phyloP scores from a whole-genome alignment of 2,329 filamentous ascomycete species.

The Albophoma yamanashiensis region DNA sequence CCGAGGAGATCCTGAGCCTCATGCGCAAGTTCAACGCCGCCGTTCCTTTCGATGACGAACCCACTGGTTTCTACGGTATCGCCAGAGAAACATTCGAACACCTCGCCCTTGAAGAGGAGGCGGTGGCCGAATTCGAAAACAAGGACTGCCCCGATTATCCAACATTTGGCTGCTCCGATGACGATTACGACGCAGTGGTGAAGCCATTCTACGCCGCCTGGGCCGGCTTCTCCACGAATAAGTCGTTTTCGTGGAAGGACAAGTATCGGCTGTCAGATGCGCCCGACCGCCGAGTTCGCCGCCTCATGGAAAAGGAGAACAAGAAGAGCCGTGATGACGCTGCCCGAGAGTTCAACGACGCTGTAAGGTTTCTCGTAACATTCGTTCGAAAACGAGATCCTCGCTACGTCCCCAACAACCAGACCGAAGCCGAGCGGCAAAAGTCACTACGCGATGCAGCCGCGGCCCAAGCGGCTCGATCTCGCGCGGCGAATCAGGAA shows the following conservation, averaged over 20 bases:
- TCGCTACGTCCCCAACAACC: constrained; percentile 65
- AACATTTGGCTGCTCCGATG: constrained; percentile 67
- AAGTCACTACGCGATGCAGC: constrained; percentile 67
- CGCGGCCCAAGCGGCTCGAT: constrained; percentile 73
- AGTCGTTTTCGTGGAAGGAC: constrained; percentile 86
- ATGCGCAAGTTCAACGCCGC: constrained; percentile 72
- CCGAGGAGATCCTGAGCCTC: constrained; percentile 66
- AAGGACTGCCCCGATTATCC: constrained; percentile 58
- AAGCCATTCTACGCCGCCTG: constrained; percentile 74
- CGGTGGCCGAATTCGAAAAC: constrained; percentile 60
- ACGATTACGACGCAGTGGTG: constrained; percentile 65
- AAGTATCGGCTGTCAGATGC: constrained; percentile 74
- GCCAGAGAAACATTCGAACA: constrained; percentile 68
- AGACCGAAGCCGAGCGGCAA: constrained; percentile 73
- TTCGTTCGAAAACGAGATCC: constrained; percentile 91
- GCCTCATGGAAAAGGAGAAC: constrained; percentile 94
- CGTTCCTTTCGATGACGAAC: constrained; percentile 70
- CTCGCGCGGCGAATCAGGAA: constrained; percentile 70
- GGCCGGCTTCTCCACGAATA: constrained; percentile 72
- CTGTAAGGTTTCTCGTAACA: constrained; percentile 72
- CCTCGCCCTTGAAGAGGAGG: constrained; percentile 69
- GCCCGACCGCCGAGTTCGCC: constrained; percentile 70
- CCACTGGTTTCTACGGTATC: constrained; percentile 76
- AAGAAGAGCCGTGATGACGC: constrained; percentile 72
- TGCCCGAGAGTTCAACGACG: constrained; percentile 82